Conservation (phyloP, 2,329 filamentous ascomycete species). For the Alternaria atra region DNA sequence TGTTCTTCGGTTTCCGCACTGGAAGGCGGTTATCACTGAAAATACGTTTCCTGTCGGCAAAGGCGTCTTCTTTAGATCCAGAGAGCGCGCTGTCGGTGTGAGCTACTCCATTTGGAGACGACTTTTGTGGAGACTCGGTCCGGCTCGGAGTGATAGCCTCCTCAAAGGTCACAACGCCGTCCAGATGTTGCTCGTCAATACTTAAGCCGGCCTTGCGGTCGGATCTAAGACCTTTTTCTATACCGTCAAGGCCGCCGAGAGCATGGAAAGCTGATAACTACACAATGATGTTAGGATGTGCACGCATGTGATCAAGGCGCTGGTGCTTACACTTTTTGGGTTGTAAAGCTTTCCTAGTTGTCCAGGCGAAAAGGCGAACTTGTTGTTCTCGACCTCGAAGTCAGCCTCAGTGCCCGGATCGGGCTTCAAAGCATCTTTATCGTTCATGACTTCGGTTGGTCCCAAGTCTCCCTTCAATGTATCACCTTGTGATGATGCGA, state of each 20-base stretch:
- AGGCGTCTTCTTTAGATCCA: conserved; percentile 38
- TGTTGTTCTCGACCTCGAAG: conserved; percentile 76
- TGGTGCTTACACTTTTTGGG: conserved; percentile 72
- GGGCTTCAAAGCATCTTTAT: conserved; percentile 74
- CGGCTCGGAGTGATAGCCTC: conserved; percentile 59
- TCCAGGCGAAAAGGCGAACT: conserved; percentile 84
- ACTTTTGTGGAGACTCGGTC: conserved; percentile 29
- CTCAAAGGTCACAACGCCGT: conserved; percentile 74
- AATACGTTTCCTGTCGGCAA: conserved; percentile 73
- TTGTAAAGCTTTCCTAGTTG: conserved; percentile 84
- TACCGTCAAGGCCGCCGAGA: conserved; percentile 74
- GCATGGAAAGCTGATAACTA: conserved; percentile 70
- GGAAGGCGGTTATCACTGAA: conserved; percentile 76
- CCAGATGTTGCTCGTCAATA: conserved; percentile 71
- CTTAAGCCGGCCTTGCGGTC: conserved; percentile 72
- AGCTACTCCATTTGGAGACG: conserved; percentile 19
- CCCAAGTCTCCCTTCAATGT: conserved; percentile 53
- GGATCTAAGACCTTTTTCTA: conserved; percentile 77
- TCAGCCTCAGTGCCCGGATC: conserved; percentile 75
- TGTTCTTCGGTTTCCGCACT: conserved; percentile 73
- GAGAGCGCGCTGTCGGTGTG: conserved; percentile 34
- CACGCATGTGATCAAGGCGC: background rate
- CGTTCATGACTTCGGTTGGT: conserved; percentile 67
- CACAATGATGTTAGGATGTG: background rate
- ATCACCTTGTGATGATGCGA: conserved; percentile 56